Percentiles rank a stretch among this genome's conserved stretches.
phyloP scores from a whole-genome alignment of 345 rosid genomes.

The Eucalyptus dawsonii region DNA sequence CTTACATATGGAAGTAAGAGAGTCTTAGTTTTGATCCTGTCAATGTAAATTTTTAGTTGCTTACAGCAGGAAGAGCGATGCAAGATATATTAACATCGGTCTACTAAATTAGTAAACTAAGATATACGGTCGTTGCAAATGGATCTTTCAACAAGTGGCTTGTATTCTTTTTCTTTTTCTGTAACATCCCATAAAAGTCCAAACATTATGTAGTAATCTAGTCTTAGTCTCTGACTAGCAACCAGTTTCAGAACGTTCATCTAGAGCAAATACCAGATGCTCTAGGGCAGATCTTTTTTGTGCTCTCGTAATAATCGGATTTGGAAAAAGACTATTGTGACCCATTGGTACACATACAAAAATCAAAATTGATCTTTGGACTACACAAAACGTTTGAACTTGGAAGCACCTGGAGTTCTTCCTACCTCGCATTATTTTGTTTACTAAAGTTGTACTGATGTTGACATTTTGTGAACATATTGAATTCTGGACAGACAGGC shows the following conservation, averaged over 20 bases:
- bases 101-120: background rate
- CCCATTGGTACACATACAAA: background rate
- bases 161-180: background rate
- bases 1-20: background rate
- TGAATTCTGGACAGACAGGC: background rate
- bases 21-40: background rate
- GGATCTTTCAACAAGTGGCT: background rate
- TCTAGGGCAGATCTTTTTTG: background rate
- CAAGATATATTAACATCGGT: background rate
- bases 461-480: background rate
- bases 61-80: background rate
- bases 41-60: background rate
- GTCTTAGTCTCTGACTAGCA: background rate
- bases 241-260: background rate
- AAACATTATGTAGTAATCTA: background rate
- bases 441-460: background rate
- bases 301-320: background rate
- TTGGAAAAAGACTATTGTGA: background rate
- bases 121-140: background rate
- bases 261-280: background rate
- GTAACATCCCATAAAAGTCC: background rate
- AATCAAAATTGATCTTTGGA: background rate
- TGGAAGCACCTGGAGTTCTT: background rate
- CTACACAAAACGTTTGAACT: background rate
- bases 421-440: background rate